Percentiles rank a stretch among this genome's conserved stretches.
Evolutionary conservation across 345 rosid genomes (phyloP).

Genomic region (Hypericum androsaemum): DNA sequence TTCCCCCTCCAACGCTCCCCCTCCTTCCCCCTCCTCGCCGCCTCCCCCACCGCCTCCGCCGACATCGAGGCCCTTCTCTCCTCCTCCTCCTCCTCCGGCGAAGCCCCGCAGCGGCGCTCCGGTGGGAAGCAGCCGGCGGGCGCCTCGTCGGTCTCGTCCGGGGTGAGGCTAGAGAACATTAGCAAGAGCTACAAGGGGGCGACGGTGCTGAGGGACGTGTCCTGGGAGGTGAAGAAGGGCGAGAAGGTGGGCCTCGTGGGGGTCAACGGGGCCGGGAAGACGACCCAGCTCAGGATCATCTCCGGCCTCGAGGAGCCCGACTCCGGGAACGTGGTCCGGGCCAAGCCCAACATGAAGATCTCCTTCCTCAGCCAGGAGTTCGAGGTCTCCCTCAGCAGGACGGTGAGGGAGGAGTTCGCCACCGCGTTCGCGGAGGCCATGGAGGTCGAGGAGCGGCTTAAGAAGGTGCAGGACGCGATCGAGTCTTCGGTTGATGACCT

Average conservation of each 20-base stretch:
- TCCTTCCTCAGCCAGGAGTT: constrained; percentile 85
- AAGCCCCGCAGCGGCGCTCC: constrained; percentile 22
- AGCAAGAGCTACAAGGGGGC: constrained; percentile 77
- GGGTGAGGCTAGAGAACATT: constrained; percentile 73
- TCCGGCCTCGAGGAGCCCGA: constrained; percentile 81
- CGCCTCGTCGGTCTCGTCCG: constrained; percentile 75
- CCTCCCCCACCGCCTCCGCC: constrained; percentile 36
- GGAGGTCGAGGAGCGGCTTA: constrained; percentile 59
- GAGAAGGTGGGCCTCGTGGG: constrained; percentile 91
- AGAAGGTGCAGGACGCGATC: constrained; percentile 78
- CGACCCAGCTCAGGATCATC: constrained; percentile 86
- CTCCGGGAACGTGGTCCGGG: constrained; percentile 76
- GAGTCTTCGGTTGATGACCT: constrained; percentile 73
- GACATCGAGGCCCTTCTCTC: constrained; percentile 74
- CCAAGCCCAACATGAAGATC: constrained; percentile 59
- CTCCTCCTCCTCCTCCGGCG: constrained; percentile 18
- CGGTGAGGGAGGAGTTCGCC: constrained; percentile 87
- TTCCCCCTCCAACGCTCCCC: constrained; percentile 12
- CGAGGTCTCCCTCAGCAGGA: constrained; percentile 75
- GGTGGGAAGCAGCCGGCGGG: constrained; percentile 34
- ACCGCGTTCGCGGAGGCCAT: constrained; percentile 83
- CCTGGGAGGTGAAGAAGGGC: constrained; percentile 88
- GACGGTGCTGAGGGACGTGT: constrained; percentile 66
- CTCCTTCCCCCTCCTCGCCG: constrained; percentile 1
- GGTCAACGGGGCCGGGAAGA: constrained; percentile 92